Percentiles rank a stretch among this genome's conserved stretches.
Evolutionary conservation across 2,329 filamentous ascomycete genomes (phyloP).

Genomic region (Immersiporthe knoxdaviesiana): DNA sequence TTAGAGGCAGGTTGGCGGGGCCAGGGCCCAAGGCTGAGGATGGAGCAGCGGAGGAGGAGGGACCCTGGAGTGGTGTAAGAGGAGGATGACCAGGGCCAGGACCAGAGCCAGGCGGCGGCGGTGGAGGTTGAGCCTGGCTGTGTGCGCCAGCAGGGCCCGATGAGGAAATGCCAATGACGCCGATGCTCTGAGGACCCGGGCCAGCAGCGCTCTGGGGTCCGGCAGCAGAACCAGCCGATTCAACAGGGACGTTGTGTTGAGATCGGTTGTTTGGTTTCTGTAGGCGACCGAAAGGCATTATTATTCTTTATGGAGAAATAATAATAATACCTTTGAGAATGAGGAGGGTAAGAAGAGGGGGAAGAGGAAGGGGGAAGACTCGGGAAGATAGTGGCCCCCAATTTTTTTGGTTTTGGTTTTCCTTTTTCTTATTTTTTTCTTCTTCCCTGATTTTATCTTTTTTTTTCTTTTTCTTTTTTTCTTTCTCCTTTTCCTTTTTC

Average conservation of each 20-base stretch:
- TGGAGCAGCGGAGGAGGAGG: constrained; percentile 31
- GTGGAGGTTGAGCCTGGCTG: constrained; percentile 34
- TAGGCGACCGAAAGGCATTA: constrained; percentile 60
- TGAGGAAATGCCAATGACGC: constrained; percentile 22
- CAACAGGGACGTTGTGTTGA: constrained; percentile 55
- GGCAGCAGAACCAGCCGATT: constrained; percentile 34
- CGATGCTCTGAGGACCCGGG: constrained; percentile 14
- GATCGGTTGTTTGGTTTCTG: constrained; percentile 60
- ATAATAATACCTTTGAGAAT: constrained; percentile 8
- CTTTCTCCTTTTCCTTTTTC: too few relatives aligned
- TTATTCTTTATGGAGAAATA: constrained; percentile 30
- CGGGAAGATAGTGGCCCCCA: constrained; percentile 10
- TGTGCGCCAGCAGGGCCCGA: constrained; percentile 28
- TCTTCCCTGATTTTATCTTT: background rate
- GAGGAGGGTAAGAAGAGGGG: too few relatives aligned
- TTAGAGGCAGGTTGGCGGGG: constrained; percentile 37
- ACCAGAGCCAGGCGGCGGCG: constrained; percentile 41
- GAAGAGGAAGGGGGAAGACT: background rate
- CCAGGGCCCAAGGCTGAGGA: constrained; percentile 34
- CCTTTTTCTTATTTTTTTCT: background rate
- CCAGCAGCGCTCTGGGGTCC: constrained; percentile 33
- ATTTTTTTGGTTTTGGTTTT: background rate
- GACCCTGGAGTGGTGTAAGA: constrained; percentile 34
- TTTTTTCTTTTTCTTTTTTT: background rate
- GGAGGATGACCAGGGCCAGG: constrained; percentile 52